Evolutionary conservation across 1,139 yeast species (phyloP).

Genomic region (Magnusiomyces ingens): DNA sequence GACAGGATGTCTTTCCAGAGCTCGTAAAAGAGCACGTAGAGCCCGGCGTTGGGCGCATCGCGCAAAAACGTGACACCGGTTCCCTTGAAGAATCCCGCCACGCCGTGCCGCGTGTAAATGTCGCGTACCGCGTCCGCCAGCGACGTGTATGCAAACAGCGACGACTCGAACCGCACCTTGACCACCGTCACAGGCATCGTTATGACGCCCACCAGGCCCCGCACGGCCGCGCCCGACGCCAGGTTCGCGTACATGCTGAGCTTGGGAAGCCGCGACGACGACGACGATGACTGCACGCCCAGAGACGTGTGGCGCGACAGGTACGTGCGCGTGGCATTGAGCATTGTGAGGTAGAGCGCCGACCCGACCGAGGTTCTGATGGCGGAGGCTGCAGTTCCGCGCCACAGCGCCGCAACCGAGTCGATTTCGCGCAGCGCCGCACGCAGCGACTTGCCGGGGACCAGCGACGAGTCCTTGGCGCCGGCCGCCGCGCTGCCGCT

Average conservation of each 20-base stretch:
- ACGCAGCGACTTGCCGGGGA: slow-evolving; percentile 18
- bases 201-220: slow-evolving; percentile 75
- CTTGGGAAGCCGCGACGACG: slow-evolving; percentile 52
- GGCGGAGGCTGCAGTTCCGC: slow-evolving; percentile 90
- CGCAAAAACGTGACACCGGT: slow-evolving; percentile 80
- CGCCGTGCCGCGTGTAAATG: slow-evolving; percentile 47
- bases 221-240: slow-evolving; percentile 66
- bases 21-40: slow-evolving; percentile 81
- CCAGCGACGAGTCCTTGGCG: slow-evolving; percentile 24
- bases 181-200: slow-evolving; percentile 99
- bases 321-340: slow-evolving; percentile 54
- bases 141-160: slow-evolving; percentile 62
- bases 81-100: slow-evolving; percentile 75
- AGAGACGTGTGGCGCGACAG: slow-evolving; percentile 33
- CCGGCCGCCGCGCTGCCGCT: slow-evolving; percentile 14
- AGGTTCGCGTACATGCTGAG: slow-evolving; percentile 65
- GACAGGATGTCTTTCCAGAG: slow-evolving; percentile 48
- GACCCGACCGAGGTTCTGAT: slow-evolving; percentile 87
- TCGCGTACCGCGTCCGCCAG: slow-evolving; percentile 54
- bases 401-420: slow-evolving; percentile 59
- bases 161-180: slow-evolving; percentile 77
- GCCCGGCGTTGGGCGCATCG: slow-evolving; percentile 95
- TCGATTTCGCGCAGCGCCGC: slow-evolving; percentile 32
- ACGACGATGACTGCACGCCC: slow-evolving; percentile 1
- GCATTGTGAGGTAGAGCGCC: slow-evolving; percentile 70